A percentile compares a stretch with the other conserved stretches of the same genome.
Evolutionary conservation across 805 yeast species (phyloP).

Genomic region (Schwanniomyces occidentalis): DNA sequence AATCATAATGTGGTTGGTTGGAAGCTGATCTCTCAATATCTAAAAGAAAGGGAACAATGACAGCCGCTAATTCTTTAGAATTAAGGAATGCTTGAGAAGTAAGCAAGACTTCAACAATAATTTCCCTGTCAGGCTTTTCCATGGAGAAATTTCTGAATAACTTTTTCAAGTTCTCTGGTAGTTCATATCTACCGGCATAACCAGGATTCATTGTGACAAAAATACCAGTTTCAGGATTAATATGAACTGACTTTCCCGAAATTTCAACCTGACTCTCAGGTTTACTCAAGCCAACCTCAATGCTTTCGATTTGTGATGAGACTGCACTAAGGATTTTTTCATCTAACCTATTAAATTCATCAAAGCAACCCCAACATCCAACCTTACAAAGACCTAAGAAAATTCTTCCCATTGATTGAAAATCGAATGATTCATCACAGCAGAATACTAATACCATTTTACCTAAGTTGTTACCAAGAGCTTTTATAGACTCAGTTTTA

Average conservation of each 20-base stretch:
- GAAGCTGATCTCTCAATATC: constrained; percentile 44
- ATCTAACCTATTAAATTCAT: constrained; percentile 85
- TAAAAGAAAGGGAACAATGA: constrained; percentile 56
- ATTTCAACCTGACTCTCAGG: constrained; percentile 34
- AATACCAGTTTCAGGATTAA: constrained; percentile 60
- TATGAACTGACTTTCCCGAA: constrained; percentile 38
- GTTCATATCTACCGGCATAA: constrained; percentile 75
- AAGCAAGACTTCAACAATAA: constrained; percentile 72
- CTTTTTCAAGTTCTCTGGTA: constrained; percentile 85
- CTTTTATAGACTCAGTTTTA: constrained; percentile 87
- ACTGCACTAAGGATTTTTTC: constrained; percentile 76
- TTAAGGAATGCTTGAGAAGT: constrained; percentile 67
- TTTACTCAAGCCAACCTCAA: constrained; percentile 54
- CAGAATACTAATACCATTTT: constrained; percentile 81
- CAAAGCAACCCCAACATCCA: constrained; percentile 96
- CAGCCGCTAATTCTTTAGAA: constrained; percentile 45
- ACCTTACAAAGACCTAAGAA: constrained; percentile 75
- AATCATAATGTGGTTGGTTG: constrained; percentile 77
- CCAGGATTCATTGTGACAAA: constrained; percentile 92
- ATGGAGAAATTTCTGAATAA: constrained; percentile 76
- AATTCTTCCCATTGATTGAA: constrained; percentile 73
- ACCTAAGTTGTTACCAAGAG: constrained; percentile 78
- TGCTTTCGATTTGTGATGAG: constrained; percentile 73
- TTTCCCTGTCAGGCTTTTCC: constrained; percentile 65
- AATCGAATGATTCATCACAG: constrained; percentile 89